These are phyloP conservation scores for Lagerstroemia speciosa DNA, from an alignment of 345 rosid genomes.

Conservation along the genomic window DNA sequence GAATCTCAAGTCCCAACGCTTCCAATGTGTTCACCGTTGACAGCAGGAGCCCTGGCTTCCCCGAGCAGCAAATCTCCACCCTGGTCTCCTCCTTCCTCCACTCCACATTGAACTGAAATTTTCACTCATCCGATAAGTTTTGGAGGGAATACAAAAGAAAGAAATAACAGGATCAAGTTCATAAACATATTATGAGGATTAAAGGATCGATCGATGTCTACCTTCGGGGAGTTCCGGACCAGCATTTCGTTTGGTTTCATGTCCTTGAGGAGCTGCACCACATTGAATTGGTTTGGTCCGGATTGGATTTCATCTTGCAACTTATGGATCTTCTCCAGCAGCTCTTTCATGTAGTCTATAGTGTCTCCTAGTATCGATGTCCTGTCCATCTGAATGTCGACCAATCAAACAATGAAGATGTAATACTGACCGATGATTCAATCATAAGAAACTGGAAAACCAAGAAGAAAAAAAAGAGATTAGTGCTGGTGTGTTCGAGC, in stretches of 20 bases:
- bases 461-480: too few relatives aligned
- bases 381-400: constrained; percentile 31
- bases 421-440: not conserved
- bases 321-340: constrained; percentile 46
- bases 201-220: constrained; percentile 9
- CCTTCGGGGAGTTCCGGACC: constrained; percentile 86
- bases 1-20: constrained; percentile 77
- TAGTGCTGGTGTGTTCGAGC: too few relatives aligned
- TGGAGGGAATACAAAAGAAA: too few relatives aligned
- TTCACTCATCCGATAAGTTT: too few relatives aligned
- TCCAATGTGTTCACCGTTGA: constrained; percentile 80
- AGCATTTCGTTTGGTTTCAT: constrained; percentile 40
- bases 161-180: too few relatives aligned
- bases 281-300: constrained; percentile 25
- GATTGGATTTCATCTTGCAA: constrained; percentile 40
- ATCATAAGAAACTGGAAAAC: too few relatives aligned
- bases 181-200: too few relatives aligned
- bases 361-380: constrained; percentile 45
- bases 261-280: constrained; percentile 35
- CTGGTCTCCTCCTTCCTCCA: constrained; percentile 45
- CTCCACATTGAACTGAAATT: constrained; percentile 63
- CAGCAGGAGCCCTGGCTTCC: constrained; percentile 69
- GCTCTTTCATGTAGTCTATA: constrained; percentile 54
- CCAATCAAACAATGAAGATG: not conserved
- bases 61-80: constrained; percentile 68